Evolutionary conservation across 23 red algal genomes (phyloP), one percentile per base, ranked within the genome.

Genomic region (Gracilariopsis chorda): DNA sequence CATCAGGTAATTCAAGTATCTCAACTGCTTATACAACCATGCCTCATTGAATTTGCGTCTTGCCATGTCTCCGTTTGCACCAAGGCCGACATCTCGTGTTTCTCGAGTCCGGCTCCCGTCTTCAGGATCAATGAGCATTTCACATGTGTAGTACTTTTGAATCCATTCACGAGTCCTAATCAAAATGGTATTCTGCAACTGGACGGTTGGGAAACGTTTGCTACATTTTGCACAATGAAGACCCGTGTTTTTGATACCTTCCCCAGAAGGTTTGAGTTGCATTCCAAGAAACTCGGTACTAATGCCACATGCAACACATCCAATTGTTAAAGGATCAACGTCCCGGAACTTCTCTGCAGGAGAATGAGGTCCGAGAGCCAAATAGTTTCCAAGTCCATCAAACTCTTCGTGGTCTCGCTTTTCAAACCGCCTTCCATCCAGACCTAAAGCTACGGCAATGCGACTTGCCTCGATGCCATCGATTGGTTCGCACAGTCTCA

Each of bases 401-500:
- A 17, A 43, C 16, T 71, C 77, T 9, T 64, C 77, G 33, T 63
- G 35, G 1, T 79, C 75, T 20, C 52, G 58, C 5, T 39, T 43
- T n/a, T 90, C 86, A 76, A 74, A 88, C 24, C 79, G 86, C 55
- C 80, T 45, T 40, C 90, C 62, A 53, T 98, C 91, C n/a, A 98
- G 60, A n/a, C 92, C 92, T 17, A 98, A 62, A 16, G 85, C 70
- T 8, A 64, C 27, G 8, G 95, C 95, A 36, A 98, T 37, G 11
- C 87, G 90, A 51, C 73, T 88, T 16, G 84, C 86, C 59, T 98
- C 91, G 44, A 94, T 78, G 86, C 95, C 84, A 27, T 88, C 78
- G 12, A 95, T 92, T 10, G 88, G 90, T 34, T 99, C 97, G 47
- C 57, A 90, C 10, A 99, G 84, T 39, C 97, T 83, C 59, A 82